These are phyloP conservation scores for Pyrenochaeta sp. DNA, from an alignment of 2,329 filamentous ascomycete species.

Conservation along the genomic window DNA sequence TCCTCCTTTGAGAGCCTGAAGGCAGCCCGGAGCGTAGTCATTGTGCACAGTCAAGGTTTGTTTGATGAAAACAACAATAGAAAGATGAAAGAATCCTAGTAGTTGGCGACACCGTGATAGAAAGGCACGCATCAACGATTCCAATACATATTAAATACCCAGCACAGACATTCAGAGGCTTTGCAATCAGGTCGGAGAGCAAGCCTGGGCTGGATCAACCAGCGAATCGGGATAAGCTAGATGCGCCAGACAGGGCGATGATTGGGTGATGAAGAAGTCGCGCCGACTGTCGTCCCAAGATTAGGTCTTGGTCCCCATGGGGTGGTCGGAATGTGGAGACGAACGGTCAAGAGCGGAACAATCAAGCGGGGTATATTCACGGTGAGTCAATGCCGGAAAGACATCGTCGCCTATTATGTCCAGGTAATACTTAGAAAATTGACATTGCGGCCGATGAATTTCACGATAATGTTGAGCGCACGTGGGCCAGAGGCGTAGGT, in stretches of 20 bases:
- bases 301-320: constrained; percentile 13
- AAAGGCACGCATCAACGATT: neutral
- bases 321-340: constrained; percentile 26
- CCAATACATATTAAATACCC: constrained; percentile 2
- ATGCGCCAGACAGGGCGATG: neutral
- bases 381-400: constrained; percentile 2
- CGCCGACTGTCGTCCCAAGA: constrained; percentile 12
- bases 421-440: neutral
- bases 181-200: neutral
- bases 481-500: too few relatives aligned
- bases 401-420: constrained; percentile 4
- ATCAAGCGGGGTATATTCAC: constrained; percentile 8
- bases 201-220: neutral
- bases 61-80: too few relatives aligned
- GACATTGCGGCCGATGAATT: too few relatives aligned
- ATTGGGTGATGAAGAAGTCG: constrained; percentile 9
- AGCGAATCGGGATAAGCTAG: constrained; percentile 5
- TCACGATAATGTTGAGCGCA: too few relatives aligned
- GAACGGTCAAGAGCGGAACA: constrained; percentile 2
- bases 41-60: constrained; percentile 13
- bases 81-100: neutral
- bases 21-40: constrained; percentile 45
- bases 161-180: neutral
- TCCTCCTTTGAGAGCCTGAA: constrained; percentile 51
- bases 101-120: neutral